These are phyloP conservation scores for Mycena floridula DNA, from an alignment of 768 basidiomycete species.

Conservation along the genomic window DNA sequence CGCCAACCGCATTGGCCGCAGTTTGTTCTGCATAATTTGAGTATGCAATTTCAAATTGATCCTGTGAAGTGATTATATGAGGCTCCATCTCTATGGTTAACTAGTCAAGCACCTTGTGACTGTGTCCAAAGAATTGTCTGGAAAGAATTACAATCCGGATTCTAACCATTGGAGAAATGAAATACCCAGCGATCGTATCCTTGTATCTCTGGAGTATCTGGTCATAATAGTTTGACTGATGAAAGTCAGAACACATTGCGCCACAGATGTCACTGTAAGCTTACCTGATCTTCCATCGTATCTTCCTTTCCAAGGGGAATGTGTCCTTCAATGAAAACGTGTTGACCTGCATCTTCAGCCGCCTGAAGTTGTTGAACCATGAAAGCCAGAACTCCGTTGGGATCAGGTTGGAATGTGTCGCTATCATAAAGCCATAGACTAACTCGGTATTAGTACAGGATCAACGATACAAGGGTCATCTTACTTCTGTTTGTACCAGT, in stretches of 20 bases:
- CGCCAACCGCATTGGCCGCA: constrained; percentile 21
- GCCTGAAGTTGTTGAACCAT: constrained; percentile 46
- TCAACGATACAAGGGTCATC: constrained; percentile 4
- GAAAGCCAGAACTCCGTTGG: constrained; percentile 55
- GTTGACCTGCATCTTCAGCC: constrained; percentile 53
- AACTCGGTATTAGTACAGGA: background rate
- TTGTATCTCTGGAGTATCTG: constrained; percentile 33
- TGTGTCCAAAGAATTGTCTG: constrained; percentile 35
- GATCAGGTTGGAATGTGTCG: constrained; percentile 43
- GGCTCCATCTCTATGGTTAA: background rate
- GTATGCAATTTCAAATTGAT: constrained; percentile 36
- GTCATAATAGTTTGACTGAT: constrained; percentile 39
- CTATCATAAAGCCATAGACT: constrained; percentile 61
- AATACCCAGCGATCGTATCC: constrained; percentile 29
- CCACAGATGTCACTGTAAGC: constrained; percentile 1
- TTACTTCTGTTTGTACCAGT: constrained; percentile 58
- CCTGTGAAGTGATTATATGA: constrained; percentile 11
- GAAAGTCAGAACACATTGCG: background rate
- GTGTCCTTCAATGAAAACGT: constrained; percentile 58
- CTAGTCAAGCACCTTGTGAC: constrained; percentile 4
- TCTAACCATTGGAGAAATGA: too few species aligned
- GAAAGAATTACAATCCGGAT: too few species aligned
- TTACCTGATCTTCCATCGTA: constrained; percentile 45
- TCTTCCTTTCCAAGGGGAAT: constrained; percentile 50
- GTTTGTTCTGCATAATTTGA: constrained; percentile 26